Conservation (phyloP, 805 yeast genomes). For the Priceomyces melissophilus region DNA sequence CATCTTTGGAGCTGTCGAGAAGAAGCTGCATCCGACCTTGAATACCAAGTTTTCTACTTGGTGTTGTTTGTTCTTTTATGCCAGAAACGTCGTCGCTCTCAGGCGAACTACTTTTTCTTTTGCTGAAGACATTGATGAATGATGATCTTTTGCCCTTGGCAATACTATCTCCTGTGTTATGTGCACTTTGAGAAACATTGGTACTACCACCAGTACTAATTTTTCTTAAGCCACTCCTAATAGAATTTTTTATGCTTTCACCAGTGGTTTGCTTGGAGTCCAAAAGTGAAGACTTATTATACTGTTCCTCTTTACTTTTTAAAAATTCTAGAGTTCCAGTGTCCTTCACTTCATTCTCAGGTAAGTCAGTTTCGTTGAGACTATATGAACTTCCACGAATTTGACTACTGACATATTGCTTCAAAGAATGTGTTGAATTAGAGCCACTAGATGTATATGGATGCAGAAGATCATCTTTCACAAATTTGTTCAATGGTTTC, state of each 20-base stretch:
- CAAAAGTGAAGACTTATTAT: not conserved
- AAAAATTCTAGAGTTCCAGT: constrained; percentile 35
- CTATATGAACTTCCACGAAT: constrained; percentile 14
- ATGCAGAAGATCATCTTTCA: constrained; percentile 3
- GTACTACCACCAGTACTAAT: constrained; percentile 38
- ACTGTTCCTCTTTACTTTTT: constrained; percentile 27
- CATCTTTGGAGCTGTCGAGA: constrained; percentile 39
- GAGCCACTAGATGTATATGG: constrained; percentile 5
- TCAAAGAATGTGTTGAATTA: constrained; percentile 18
- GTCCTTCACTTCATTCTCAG: constrained; percentile 18
- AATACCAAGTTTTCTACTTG: constrained; percentile 33
- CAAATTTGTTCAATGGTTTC: constrained; percentile 8
- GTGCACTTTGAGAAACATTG: not conserved
- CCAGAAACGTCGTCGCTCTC: constrained; percentile 1
- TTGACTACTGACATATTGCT: constrained; percentile 32
- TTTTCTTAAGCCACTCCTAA: constrained; percentile 32
- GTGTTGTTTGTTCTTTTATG: not conserved
- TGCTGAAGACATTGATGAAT: constrained; percentile 26
- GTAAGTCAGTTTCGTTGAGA: constrained; percentile 13
- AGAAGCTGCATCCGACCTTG: constrained; percentile 55
- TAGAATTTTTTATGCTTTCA: constrained; percentile 32
- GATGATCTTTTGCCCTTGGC: constrained; percentile 19
- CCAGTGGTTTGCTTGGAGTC: constrained; percentile 34
- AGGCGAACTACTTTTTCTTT: constrained; percentile 11
- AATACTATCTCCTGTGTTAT: not conserved